Conservation (phyloP, 1,284 basidiomycete species). For the Leccinum angustisporum region DNA sequence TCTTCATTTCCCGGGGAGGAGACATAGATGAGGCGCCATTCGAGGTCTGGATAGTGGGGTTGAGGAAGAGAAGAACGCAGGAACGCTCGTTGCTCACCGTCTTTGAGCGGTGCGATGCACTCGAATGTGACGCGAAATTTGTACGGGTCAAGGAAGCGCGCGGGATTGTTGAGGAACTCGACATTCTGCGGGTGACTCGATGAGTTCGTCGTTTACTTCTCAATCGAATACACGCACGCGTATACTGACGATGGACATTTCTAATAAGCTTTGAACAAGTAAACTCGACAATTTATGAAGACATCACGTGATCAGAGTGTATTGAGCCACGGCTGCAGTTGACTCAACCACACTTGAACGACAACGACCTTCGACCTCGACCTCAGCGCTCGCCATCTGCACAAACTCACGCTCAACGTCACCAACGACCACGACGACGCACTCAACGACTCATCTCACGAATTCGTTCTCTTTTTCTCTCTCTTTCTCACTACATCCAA, state of each 20-base stretch:
- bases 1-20: constrained; percentile 91
- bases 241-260: constrained; percentile 71
- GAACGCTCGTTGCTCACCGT: constrained; percentile 53
- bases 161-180: constrained; percentile 92
- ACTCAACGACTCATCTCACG: constrained; percentile 2
- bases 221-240: constrained; percentile 38
- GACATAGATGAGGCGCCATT: constrained; percentile 98
- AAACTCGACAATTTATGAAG: too few species aligned
- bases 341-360: neutral
- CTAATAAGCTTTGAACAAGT: too few species aligned
- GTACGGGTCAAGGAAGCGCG: constrained; percentile 88
- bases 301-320: constrained; percentile 14
- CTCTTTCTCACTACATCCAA: constrained; percentile 11
- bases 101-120: constrained; percentile 89
- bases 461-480: constrained; percentile 4
- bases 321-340: too few species aligned
- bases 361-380: neutral
- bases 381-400: neutral
- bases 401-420: constrained; percentile 8
- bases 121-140: constrained; percentile 97
- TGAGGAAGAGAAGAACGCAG: neutral
- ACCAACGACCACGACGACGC: constrained; percentile 17
- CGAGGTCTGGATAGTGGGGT: constrained; percentile 66
- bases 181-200: constrained; percentile 53
- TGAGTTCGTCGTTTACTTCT: neutral